Base-by-base conservation (phyloP, 2,329 filamentous ascomycete species). In the Neofusicoccum kwambonambiense region DNA sequence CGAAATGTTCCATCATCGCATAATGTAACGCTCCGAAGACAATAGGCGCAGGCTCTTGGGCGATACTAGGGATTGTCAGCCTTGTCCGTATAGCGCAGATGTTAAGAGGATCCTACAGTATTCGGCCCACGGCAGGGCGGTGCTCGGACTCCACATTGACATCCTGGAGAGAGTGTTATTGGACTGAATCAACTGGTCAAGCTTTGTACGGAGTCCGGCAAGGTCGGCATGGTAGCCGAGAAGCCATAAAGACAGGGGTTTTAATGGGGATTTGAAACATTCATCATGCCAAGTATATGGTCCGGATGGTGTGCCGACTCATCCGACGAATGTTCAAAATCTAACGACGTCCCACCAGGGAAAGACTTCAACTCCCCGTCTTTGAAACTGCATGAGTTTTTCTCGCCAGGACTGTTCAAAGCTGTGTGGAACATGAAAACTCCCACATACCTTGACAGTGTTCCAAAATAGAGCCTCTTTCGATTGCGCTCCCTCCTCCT, bases 1-100 rank as follows among this genome's bases (percentile, higher is more conserved):
- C 86, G 68, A 89, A 89, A 65, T 84, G 77, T 12, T 81, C 71
- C 34, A 81, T 78, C 78, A 88, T 82, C 2, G 85, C 85, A 64
- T 87, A 75, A 70, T 89, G 86, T 2, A 87, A 76, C 0, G 85
- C 84, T 1, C 83, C 86, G 60, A 89, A 85, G 41, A 87, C 80
- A 6, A 88, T 80, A 0, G 87, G 84, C 1, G 85, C 84, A 1
- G 86, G 86, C 68, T 89, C 87, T 67, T 87, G 81, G 31, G 88
- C 79, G 66, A 88, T 85, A 0, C 68, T 72, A 42, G 8, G 39
- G 11, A 13, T 1, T 5, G 39, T 63, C 17, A 56, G 49, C 50
- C 11, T 57, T 22, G 17, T 31, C 19, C 47, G 15, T 12, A 12
- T n/a, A 19, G 31, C 6, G n/a, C n/a, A 8, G 42, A 8, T 39